Percentiles rank a stretch among this genome's conserved stretches.
Conservation (phyloP, 768 basidiomycete genomes). For the Lentinula detonsa region DNA sequence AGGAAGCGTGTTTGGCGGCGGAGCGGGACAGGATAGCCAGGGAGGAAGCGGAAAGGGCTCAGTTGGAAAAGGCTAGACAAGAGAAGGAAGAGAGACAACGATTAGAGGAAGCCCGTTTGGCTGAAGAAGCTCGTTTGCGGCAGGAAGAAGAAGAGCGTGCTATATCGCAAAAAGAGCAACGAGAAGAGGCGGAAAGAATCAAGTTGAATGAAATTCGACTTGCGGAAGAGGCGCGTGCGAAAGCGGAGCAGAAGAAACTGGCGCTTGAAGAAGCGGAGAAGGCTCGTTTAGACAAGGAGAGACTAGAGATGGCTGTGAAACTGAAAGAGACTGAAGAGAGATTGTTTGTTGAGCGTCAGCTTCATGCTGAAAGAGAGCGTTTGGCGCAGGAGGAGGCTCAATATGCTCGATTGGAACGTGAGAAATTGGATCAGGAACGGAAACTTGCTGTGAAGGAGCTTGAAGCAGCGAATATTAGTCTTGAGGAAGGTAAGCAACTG, state of each 20-base stretch:
- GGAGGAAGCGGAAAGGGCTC: no score
- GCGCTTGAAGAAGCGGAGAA: slow-evolving; percentile 17
- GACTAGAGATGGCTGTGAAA: slow-evolving; percentile 17
- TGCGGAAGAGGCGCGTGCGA: slow-evolving; percentile 12
- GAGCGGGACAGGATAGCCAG: no score
- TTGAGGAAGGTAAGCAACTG: slow-evolving; percentile 7
- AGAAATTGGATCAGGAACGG: slow-evolving; percentile 15
- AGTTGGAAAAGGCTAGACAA: no score
- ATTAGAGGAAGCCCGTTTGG: no score
- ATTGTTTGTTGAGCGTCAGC: neutral
- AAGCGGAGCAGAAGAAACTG: slow-evolving; percentile 11
- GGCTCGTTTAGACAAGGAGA: slow-evolving; percentile 16
- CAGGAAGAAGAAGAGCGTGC: slow-evolving; percentile 20
- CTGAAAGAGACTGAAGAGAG: slow-evolving; percentile 12
- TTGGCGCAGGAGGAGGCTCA: slow-evolving; percentile 16
- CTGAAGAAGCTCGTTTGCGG: no score
- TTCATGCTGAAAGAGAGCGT: slow-evolving; percentile 17
- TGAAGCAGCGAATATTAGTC: slow-evolving; percentile 13
- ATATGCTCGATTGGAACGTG: slow-evolving; percentile 13
- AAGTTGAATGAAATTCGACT: slow-evolving; percentile 3
- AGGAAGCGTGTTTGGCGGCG: no score
- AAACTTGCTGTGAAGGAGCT: slow-evolving; percentile 9
- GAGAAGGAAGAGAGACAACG: no score
- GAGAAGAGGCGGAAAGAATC: slow-evolving; percentile 2
- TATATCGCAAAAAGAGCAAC: slow-evolving; percentile 5